phyloP scores from a whole-genome alignment of 495 filamentous ascomycete species.

The Xylaria flabelliformis region DNA sequence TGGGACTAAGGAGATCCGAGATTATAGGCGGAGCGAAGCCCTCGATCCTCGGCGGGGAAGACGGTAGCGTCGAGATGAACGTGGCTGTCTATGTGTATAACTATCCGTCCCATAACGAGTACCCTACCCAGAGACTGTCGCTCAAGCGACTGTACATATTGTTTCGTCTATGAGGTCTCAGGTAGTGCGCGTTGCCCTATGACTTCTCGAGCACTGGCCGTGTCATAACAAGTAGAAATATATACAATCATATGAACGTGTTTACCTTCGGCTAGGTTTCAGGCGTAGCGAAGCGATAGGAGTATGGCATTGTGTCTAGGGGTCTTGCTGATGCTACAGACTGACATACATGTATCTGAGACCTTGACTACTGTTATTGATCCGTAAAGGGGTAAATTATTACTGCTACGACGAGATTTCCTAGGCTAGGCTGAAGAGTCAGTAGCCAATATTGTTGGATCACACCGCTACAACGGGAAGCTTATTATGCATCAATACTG shows the following conservation, averaged over 20 bases:
- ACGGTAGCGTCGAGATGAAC: constrained; percentile 25
- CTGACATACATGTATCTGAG: background rate
- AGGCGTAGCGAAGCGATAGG: background rate
- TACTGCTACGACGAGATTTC: background rate
- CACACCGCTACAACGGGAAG: background rate
- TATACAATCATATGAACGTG: background rate
- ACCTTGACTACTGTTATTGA: background rate
- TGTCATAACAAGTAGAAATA: background rate
- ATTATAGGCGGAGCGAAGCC: constrained; percentile 84
- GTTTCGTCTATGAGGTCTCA: background rate
- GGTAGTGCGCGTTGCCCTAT: background rate
- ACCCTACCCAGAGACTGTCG: background rate
- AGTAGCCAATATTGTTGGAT: background rate
- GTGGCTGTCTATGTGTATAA: background rate
- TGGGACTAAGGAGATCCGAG: constrained; percentile 87
- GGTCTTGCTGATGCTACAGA: background rate
- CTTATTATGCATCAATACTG: background rate
- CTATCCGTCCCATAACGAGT: background rate
- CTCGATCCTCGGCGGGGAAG: constrained; percentile 78
- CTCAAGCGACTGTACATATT: background rate
- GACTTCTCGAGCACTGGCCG: background rate
- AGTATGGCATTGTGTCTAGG: background rate
- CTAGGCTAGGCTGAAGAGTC: background rate
- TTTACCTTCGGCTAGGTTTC: background rate
- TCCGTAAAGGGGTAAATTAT: background rate